A percentile compares a stretch with the other conserved stretches of the same genome.
Evolutionary conservation across 805 yeast species (phyloP).

Genomic region (Ogataea chonburiensis): DNA sequence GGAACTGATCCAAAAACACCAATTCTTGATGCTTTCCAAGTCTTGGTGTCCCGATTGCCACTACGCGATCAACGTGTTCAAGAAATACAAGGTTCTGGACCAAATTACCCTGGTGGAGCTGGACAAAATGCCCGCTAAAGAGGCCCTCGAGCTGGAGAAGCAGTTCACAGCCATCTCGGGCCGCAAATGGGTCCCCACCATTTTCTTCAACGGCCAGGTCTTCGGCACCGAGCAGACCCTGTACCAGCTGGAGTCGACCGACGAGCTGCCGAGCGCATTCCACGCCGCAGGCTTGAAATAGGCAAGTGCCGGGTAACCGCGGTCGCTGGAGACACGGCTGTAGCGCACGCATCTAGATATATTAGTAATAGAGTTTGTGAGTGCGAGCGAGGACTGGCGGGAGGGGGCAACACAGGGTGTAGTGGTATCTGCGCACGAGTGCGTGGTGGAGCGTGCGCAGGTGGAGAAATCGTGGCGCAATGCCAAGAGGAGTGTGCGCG

Average conservation of each 20-base stretch:
- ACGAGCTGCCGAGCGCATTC: slow-evolving; percentile 36
- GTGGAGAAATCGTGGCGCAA: neutral
- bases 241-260: slow-evolving; percentile 38
- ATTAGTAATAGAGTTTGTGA: no score
- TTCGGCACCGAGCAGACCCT: slow-evolving; percentile 58
- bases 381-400: neutral
- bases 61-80: slow-evolving; percentile 57
- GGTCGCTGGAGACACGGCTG: neutral
- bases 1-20: slow-evolving; percentile 44
- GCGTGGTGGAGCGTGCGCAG: no score
- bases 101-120: slow-evolving; percentile 59
- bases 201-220: slow-evolving; percentile 56
- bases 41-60: slow-evolving; percentile 82
- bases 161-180: slow-evolving; percentile 58
- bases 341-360: no score
- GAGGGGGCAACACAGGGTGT: neutral
- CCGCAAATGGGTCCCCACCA: slow-evolving; percentile 68
- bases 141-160: slow-evolving; percentile 51
- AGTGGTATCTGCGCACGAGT: no score
- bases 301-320: neutral
- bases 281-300: slow-evolving; percentile 31
- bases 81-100: slow-evolving; percentile 47
- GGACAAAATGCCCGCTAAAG: slow-evolving; percentile 50
- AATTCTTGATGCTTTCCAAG: slow-evolving; percentile 59
- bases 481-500: neutral